These are phyloP conservation scores for Periconia sp. DNA, from an alignment of 2,329 filamentous ascomycete species.

Conservation along the genomic window DNA sequence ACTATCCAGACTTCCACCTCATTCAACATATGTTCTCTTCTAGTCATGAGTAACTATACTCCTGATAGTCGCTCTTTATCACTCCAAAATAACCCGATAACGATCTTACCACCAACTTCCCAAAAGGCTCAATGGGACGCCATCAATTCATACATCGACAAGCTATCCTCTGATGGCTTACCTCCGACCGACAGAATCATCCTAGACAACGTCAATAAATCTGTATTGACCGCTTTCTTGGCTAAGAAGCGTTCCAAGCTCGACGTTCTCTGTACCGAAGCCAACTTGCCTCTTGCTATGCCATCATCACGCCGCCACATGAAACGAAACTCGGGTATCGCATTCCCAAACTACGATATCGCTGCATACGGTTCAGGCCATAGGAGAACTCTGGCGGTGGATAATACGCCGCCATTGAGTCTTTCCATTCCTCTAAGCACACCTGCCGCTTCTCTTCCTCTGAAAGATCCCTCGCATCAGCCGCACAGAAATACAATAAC, in stretches of 20 bases:
- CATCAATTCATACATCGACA: conserved; percentile 6
- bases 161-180: neutral
- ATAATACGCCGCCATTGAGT: neutral
- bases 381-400: too few relatives aligned
- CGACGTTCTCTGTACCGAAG: conserved; percentile 8
- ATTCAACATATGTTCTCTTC: neutral
- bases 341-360: conserved; percentile 10
- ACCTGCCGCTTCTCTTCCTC: neutral
- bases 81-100: neutral
- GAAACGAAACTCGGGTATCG: neutral
- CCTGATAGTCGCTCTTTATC: neutral
- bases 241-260: conserved; percentile 11
- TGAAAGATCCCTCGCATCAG: neutral
- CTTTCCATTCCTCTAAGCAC: neutral
- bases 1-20: neutral
- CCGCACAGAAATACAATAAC: neutral
- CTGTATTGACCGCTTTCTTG: conserved; percentile 9
- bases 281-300: neutral
- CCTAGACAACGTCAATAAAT: conserved; percentile 2
- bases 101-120: neutral
- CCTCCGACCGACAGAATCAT: neutral
- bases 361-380: neutral
- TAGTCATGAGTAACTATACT: neutral
- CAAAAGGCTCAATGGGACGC: conserved; percentile 7
- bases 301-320: neutral